phyloP scores from a whole-genome alignment of 495 filamentous ascomycete species.

The Penicillium chermesinum region DNA sequence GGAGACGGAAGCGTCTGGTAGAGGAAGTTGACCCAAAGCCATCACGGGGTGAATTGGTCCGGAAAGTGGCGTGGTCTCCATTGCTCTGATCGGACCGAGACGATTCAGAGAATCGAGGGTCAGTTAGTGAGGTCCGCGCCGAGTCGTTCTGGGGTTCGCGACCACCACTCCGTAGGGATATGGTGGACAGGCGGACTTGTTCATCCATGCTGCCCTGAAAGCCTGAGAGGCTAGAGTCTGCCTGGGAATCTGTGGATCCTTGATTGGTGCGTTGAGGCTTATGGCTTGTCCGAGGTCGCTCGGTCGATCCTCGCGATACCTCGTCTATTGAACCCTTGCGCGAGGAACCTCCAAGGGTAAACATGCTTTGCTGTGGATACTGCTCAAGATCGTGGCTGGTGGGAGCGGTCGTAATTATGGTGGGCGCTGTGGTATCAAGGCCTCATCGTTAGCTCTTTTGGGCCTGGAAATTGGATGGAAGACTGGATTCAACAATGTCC shows the following conservation, averaged over 20 bases:
- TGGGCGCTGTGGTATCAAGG: slow-evolving; percentile 56
- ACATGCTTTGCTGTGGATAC: slow-evolving; percentile 41
- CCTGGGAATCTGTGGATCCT: slow-evolving; percentile 32
- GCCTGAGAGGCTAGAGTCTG: slow-evolving; percentile 38
- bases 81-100: slow-evolving; percentile 85
- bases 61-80: slow-evolving; percentile 60
- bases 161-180: slow-evolving; percentile 44
- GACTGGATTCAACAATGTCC: slow-evolving; percentile 4
- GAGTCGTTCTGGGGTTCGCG: slow-evolving; percentile 63
- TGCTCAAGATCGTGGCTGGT: slow-evolving; percentile 58
- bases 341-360: slow-evolving; percentile 27
- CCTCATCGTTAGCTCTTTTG: background rate
- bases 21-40: slow-evolving; percentile 40
- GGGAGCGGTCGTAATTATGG: slow-evolving; percentile 90
- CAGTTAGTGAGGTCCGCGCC: slow-evolving; percentile 60
- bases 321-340: slow-evolving; percentile 35
- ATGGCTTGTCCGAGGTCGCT: slow-evolving; percentile 9
- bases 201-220: slow-evolving; percentile 64
- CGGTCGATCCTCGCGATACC: slow-evolving; percentile 17
- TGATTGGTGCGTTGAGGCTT: slow-evolving; percentile 20
- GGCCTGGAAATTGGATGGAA: background rate
- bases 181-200: slow-evolving; percentile 53
- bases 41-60: slow-evolving; percentile 26
- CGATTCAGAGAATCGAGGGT: slow-evolving; percentile 79
- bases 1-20: slow-evolving; percentile 73